Base-by-base conservation (phyloP, 2,329 filamentous ascomycete genomes). In the Cladosporium austrohemisphaericum region DNA sequence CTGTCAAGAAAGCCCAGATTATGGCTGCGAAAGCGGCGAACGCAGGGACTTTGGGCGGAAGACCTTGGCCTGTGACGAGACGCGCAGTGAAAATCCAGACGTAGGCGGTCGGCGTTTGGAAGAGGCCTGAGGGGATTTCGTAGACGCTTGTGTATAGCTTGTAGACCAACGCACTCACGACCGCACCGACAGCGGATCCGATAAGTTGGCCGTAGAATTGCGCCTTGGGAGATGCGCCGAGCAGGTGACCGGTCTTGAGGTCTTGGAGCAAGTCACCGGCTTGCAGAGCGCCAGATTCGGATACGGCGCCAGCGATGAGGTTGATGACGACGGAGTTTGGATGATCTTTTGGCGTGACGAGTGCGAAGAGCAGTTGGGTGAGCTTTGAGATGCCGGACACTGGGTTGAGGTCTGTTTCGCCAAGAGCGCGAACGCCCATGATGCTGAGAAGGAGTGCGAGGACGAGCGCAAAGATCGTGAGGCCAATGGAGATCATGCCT, bases 161-260 rank as follows among this genome's bases (percentile, higher is more conserved):
- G 67, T 98, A 98, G 2, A 97, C 85, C 3, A 86, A 79, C 0
- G 92, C 90, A 52, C 86, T 92, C 5, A 95, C 78, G 9, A 97
- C 77, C 1, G 93, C 91, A 1, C 93, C 93, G 2, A 88, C 83
- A 0, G 88, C 85, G 28, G 86, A 88, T 4, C 93, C 93, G 46
- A 98, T 91, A 16, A 97, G 81, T 65, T 98, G 93, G 1, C 93
- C 93, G 77, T 88, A 96, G 66, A 98, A 98, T 62, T 98, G 93
- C 0, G 93, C 93, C 59, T 87, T 93, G 0, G 93, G 93, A 3
- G 89, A 87, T 1, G 93, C 93, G 9, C 92, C 91, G 1, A 98
- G 78, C 0, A 98, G 73, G 67, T 98, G 91, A 0, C 93, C 93
- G 0, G 93, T 96, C 68, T 98, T 98, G 23, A 98, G 78, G 65